Base-by-base conservation (phyloP, 2,329 filamentous ascomycete genomes). In the Alternaria alternata region DNA sequence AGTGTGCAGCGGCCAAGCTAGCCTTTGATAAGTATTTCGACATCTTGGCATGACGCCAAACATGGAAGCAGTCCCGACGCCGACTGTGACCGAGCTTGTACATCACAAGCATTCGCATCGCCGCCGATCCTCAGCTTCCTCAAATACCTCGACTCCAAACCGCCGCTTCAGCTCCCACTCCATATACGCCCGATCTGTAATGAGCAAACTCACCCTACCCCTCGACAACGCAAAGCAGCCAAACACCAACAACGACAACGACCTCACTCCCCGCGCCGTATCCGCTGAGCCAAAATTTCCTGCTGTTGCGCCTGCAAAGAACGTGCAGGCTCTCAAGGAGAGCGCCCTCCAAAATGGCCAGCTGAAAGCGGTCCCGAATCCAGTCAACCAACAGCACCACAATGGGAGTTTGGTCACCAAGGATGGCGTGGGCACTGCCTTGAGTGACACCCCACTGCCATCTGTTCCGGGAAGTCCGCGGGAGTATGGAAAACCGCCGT, bases 381-480 rank as follows among this genome's bases (percentile, higher is more conserved):
- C 49, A 44, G 57, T 52, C 43, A 63, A 58, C 34, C 44, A 62
- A 22, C 64, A 64, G 47, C 62, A 64, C 49, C 62, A 64, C 36
- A 66, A 64, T 49, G 59, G 43, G n/a, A 67, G 61, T 39, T 51
- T 62, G 6, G 62, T 69, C 11, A 55, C 61, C 38, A 75, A 73
- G 47, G 67, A 81, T 72, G 82, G 82, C 70, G 81, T 85, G 69
- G 85, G 85, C 61, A 75, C 73, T 53, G 84, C 86, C 36, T 73
- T 88, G 75, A 87, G 84, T 67, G 88, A 90, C 77, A 90, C 88
- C 62, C 88, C 88, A 61, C 75, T 82, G 72, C 85, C 87, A 59
- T 89, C 88, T 64, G 85, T 86, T 54, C 87, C 88, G 30, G 84
- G 81, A 69, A 89, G 86, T 72, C 87, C 87, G 69, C 83, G 84